Evolutionary conservation across 805 yeast genomes (phyloP).

Genomic region (Candida tammaniensis): DNA sequence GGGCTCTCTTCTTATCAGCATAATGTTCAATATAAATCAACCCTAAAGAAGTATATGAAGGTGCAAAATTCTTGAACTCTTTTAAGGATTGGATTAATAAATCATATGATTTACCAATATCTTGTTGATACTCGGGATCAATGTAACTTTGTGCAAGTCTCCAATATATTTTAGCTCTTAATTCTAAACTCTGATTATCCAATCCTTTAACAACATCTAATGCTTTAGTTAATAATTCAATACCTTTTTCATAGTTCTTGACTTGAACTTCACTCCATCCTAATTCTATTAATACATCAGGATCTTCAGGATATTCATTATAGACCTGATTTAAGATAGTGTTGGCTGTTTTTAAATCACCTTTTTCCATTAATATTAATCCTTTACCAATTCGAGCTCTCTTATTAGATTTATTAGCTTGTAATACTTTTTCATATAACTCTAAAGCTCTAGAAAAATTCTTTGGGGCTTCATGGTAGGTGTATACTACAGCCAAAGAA

Average conservation of each 20-base stretch:
- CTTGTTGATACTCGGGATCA: constrained; percentile 2
- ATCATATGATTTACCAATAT: constrained; percentile 44
- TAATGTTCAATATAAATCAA: constrained; percentile 58
- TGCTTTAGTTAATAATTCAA: constrained; percentile 46
- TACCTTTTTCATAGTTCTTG: constrained; percentile 50
- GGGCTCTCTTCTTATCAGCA: constrained; percentile 64
- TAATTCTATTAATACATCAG: constrained; percentile 61
- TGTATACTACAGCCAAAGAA: constrained; percentile 70
- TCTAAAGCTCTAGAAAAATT: constrained; percentile 73
- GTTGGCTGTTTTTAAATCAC: constrained; percentile 54
- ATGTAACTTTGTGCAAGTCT: constrained; percentile 67
- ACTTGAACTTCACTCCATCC: constrained; percentile 75
- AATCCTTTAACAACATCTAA: constrained; percentile 45
- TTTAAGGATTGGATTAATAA: constrained; percentile 61
- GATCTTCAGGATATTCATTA: constrained; percentile 46
- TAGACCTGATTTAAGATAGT: constrained; percentile 51
- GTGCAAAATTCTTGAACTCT: constrained; percentile 62
- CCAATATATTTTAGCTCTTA: constrained; percentile 65
- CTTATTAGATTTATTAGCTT: constrained; percentile 40
- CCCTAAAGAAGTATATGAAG: constrained; percentile 83
- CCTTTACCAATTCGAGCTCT: constrained; percentile 82
- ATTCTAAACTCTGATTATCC: constrained; percentile 51
- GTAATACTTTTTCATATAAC: constrained; percentile 62
- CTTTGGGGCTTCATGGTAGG: constrained; percentile 88
- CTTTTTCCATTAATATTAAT: constrained; percentile 66